Evolutionary conservation across 768 basidiomycete genomes (phyloP).

Genomic region (Mycena vulgaris): DNA sequence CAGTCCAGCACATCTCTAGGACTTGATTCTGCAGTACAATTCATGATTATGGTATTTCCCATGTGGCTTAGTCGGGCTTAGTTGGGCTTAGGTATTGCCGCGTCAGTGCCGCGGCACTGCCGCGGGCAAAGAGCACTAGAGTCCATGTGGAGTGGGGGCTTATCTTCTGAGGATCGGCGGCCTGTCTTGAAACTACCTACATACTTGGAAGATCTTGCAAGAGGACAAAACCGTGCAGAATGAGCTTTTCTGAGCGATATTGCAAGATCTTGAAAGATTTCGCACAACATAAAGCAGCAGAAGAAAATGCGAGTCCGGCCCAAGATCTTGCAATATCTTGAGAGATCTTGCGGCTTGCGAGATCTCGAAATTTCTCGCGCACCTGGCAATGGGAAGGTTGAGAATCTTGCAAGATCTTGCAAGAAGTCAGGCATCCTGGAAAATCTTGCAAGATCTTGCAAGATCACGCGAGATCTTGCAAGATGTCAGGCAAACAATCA

Average conservation of each 20-base stretch:
- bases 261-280: background rate
- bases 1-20: too few relatives aligned
- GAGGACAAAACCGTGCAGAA: background rate
- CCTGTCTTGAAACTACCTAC: background rate
- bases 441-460: background rate
- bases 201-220: background rate
- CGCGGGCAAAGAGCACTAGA: background rate
- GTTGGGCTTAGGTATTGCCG: too few relatives aligned
- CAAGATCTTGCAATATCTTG: background rate
- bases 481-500: background rate
- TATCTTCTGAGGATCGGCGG: background rate
- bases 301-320: too few relatives aligned
- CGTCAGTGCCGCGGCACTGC: too few relatives aligned
- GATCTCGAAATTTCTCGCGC: background rate
- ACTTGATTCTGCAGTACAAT: too few relatives aligned
- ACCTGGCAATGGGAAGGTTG: too few relatives aligned
- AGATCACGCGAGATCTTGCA: conserved; percentile 1
- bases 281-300: too few relatives aligned
- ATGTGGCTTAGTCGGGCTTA: too few relatives aligned
- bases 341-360: background rate
- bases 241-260: background rate
- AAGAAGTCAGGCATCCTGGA: background rate
- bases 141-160: background rate
- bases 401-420: background rate
- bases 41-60: too few relatives aligned